Percentiles rank a stretch among this genome's conserved stretches.
phyloP scores from a whole-genome alignment of 2,329 filamentous ascomycete species.

The Samsoniella hepiali region DNA sequence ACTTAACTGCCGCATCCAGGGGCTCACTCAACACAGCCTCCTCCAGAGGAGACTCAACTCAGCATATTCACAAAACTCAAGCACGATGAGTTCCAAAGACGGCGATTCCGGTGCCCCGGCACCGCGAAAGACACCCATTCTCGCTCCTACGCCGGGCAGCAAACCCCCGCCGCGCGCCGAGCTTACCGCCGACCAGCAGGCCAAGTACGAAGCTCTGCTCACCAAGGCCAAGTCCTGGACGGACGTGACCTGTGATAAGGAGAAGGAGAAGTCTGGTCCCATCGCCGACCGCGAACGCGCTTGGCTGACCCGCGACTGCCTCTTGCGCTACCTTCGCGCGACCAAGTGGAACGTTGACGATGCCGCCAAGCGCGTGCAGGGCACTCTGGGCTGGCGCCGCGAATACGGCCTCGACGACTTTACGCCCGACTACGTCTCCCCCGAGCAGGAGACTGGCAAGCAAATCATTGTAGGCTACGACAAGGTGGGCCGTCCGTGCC shows the following conservation, averaged over 20 bases:
- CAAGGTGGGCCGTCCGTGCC: constrained; percentile 77
- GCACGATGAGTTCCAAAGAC: constrained; percentile 3
- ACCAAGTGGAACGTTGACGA: constrained; percentile 83
- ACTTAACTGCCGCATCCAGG: not conserved
- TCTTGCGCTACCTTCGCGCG: constrained; percentile 88
- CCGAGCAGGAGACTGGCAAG: constrained; percentile 96
- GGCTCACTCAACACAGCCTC: not conserved
- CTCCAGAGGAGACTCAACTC: not conserved
- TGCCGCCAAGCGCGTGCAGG: constrained; percentile 73
- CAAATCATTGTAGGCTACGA: constrained; percentile 88
- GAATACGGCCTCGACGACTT: constrained; percentile 81
- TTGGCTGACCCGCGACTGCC: constrained; percentile 89
- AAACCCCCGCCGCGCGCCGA: constrained; percentile 54
- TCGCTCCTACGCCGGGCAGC: constrained; percentile 53
- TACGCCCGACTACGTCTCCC: constrained; percentile 82
- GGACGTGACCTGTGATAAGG: constrained; percentile 55
- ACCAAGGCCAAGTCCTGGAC: constrained; percentile 68
- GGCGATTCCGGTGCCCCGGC: not conserved
- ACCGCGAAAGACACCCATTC: constrained; percentile 54
- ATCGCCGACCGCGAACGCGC: constrained; percentile 77
- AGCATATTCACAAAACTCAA: not conserved
- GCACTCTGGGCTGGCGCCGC: constrained; percentile 81
- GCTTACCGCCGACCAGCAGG: constrained; percentile 72
- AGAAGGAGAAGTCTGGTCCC: constrained; percentile 57
- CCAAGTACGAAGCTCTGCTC: constrained; percentile 78